Conservation (phyloP, 306 rosid species). For the Myrica gale region DNA sequence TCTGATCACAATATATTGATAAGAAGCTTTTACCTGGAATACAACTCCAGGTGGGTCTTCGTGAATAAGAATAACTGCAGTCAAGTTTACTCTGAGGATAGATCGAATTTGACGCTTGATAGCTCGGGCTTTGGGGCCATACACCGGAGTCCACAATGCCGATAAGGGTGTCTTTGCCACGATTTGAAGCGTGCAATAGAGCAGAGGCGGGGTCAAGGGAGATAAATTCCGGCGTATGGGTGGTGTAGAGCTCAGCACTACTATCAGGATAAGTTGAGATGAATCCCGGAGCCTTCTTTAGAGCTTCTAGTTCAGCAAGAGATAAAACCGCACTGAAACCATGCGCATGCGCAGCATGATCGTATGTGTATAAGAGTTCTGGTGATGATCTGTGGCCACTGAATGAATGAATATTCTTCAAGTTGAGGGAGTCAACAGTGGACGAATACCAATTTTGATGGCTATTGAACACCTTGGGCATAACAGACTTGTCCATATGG, state of each 20-base stretch:
- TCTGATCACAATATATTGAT: too few species aligned
- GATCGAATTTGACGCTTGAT: too few species aligned
- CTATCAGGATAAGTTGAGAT: too few species aligned
- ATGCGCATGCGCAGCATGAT: constrained; percentile 18
- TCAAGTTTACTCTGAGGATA: too few species aligned
- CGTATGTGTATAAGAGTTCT: constrained; percentile 8
- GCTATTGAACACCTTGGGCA: background rate
- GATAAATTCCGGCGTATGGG: background rate
- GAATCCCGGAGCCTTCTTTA: background rate
- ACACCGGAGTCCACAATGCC: background rate
- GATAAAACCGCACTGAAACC: constrained; percentile 21
- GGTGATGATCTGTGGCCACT: background rate
- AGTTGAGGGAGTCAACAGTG: background rate
- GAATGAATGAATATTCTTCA: too few species aligned
- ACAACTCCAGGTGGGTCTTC: too few species aligned
- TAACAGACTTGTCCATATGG: background rate
- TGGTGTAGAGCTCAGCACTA: background rate
- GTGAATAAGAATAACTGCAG: too few species aligned
- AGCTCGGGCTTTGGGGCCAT: constrained; percentile 1
- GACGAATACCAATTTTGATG: background rate
- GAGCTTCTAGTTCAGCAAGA: constrained; percentile 4
- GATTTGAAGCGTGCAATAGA: background rate
- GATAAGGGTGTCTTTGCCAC: background rate
- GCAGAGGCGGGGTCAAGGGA: background rate
- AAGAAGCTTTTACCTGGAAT: background rate